Evolutionary conservation across 2,329 filamentous ascomycete genomes (phyloP).

Genomic region (Penicillium concentricum): DNA sequence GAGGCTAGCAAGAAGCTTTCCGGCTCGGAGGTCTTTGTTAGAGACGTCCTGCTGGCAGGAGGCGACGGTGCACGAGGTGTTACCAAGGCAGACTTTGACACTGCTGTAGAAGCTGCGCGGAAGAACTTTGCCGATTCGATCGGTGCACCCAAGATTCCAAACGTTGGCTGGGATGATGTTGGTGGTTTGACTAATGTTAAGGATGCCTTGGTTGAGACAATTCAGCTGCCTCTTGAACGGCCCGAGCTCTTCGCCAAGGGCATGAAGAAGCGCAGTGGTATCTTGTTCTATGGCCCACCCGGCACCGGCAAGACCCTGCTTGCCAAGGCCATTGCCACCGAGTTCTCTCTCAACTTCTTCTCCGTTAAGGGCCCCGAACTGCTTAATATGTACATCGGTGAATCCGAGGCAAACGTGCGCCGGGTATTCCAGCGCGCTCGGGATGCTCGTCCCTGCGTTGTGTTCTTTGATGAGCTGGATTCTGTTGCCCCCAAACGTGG

Average conservation of each 20-base stretch:
- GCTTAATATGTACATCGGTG: conserved; percentile 99
- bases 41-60: conserved; percentile 85
- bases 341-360: conserved; percentile 99
- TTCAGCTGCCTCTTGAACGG: conserved; percentile 85
- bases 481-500: conserved; percentile 95
- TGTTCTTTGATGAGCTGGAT: conserved; percentile 97
- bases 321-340: conserved; percentile 98
- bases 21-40: conserved; percentile 56
- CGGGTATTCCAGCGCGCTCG: conserved; percentile 99
- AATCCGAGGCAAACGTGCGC: conserved; percentile 98
- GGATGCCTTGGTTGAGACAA: conserved; percentile 94
- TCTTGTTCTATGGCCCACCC: conserved; percentile 96
- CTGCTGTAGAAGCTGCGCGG: conserved; percentile 90
- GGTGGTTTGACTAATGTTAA: conserved; percentile 92
- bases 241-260: conserved; percentile 95
- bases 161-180: conserved; percentile 94
- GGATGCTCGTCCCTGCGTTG: conserved; percentile 93
- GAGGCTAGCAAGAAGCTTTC: conserved; percentile 31
- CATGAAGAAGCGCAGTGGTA: conserved; percentile 98
- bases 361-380: conserved; percentile 98
- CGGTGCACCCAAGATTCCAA: conserved; percentile 95
- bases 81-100: conserved; percentile 79
- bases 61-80: conserved; percentile 76
- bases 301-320: conserved; percentile 99
- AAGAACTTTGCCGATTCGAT: conserved; percentile 99